Conservation (phyloP, 2,329 filamentous ascomycete species). For the Phyllosticta citribraziliensis region DNA sequence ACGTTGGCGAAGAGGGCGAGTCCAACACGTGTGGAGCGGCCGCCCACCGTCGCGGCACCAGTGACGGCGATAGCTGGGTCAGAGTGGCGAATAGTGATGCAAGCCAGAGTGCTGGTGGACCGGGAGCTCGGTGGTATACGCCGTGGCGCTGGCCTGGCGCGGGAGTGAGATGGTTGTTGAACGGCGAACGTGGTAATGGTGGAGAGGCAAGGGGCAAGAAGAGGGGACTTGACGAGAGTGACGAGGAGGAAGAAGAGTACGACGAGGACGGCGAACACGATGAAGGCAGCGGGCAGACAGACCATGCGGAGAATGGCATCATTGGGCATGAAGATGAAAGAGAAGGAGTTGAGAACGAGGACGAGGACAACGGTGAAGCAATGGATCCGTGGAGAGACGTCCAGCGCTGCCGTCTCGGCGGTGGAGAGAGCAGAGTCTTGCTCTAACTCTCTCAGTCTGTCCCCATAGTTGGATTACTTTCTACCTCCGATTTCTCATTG, state of each 20-base stretch:
- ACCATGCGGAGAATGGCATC: too few species aligned
- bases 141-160: background rate
- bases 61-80: background rate
- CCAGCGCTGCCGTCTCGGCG: background rate
- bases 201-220: constrained; percentile 40
- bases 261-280: constrained; percentile 17
- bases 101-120: background rate
- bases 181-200: constrained; percentile 32
- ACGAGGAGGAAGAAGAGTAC: constrained; percentile 17
- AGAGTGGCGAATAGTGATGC: background rate
- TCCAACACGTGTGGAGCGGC: constrained; percentile 36
- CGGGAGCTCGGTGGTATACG: background rate
- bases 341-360: background rate
- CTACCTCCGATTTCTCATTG: too few species aligned
- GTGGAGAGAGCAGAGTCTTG: background rate
- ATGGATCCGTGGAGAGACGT: background rate
- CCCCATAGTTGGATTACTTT: too few species aligned
- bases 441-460: background rate
- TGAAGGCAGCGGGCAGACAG: constrained; percentile 1
- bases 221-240: constrained; percentile 23
- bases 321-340: too few species aligned
- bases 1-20: constrained; percentile 57
- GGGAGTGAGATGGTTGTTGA: constrained; percentile 39
- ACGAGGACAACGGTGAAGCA: background rate
- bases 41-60: background rate